Evolutionary conservation across 73 alveolate genomes (phyloP), one percentile per base, ranked within the genome.

Genomic region (Blepharisma japonicum): DNA sequence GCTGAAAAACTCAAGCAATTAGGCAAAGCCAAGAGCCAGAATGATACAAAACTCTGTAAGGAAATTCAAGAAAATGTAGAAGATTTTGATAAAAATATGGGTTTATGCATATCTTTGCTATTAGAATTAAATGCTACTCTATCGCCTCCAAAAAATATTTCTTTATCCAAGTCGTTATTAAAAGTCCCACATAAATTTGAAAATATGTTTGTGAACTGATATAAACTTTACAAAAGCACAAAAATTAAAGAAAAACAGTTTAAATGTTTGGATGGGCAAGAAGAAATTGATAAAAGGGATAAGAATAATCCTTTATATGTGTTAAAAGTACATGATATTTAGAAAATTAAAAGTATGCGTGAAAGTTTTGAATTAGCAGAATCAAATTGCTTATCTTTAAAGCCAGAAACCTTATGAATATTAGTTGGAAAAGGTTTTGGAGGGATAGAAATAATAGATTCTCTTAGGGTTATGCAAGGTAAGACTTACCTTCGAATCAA

Each of bases 111-210:
- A 25, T 32, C 42, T 0, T 32, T 32, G 42, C 42, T 32, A 32
- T 32, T 32, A 32, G 42, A 32, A 32, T 3, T 32, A 3, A 32
- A 32, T 32, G 3, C 42, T 1, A 32, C 42, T 0, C 42, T 32
- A 32, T 32, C 42, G 0, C 42, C 42, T 32, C 42, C 42, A 32
- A 32, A 32, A 32, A 32, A 32, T 32, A 32, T 32, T 32, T 32
- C 42, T 32, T 32, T 32, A 32, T 32, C 5, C 3, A 32, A 32
- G 42, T 32, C 42, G 3, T 32, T 32, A 32, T 32, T 32, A 61
- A 61, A 61, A 61, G 18, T 61, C 47, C 74, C 74, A 48, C 74
- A 61, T 25, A 61, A 61, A 25, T 61, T 61, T 61, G 74, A 61
- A 61, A 39, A 39, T 20, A 14, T 61, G n/a, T 61, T 61, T 39